Conservation (phyloP, 140 eudicot species). For the Ambrosia hybrid region DNA sequence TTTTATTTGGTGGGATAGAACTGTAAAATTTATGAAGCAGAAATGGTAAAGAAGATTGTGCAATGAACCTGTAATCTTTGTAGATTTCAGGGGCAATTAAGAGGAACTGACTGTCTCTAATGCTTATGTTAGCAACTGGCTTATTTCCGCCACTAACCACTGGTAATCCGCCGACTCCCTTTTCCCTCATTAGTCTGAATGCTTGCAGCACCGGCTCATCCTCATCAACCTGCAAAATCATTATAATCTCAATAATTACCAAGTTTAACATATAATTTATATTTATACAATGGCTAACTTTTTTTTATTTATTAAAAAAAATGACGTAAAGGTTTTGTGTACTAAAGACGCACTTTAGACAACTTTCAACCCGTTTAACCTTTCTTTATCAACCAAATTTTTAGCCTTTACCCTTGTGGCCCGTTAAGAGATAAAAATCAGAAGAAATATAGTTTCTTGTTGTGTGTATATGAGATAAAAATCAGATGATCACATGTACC, state of each 20-base stretch:
- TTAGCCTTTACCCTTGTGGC: too few species aligned
- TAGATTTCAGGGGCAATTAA: conserved; percentile 79
- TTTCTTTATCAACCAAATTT: background rate
- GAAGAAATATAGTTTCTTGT: background rate
- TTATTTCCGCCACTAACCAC: conserved; percentile 71
- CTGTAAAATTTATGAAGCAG: conserved; percentile 1
- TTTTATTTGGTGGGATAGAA: background rate
- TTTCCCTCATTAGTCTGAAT: conserved; percentile 76
- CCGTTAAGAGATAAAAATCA: too few species aligned
- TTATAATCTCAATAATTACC: background rate
- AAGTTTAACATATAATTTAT: background rate
- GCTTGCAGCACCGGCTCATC: conserved; percentile 95
- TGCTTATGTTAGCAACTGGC: conserved; percentile 68
- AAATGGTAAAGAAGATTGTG: background rate
- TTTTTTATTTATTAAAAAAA: too few species aligned
- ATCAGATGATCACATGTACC: conserved; percentile 39
- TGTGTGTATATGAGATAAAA: too few species aligned
- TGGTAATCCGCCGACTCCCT: conserved; percentile 85
- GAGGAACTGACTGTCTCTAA: conserved; percentile 79
- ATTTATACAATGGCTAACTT: too few species aligned
- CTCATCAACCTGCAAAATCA: conserved; percentile 59
- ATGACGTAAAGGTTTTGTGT: too few species aligned
- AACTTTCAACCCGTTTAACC: background rate
- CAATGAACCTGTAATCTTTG: conserved; percentile 67
- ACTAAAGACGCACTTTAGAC: too few species aligned